A percentile compares a stretch with the other conserved stretches of the same genome.
These are phyloP conservation scores for Asparagopsis taxiformis DNA, from an alignment of 31 red algal species.

Conservation along the genomic window DNA sequence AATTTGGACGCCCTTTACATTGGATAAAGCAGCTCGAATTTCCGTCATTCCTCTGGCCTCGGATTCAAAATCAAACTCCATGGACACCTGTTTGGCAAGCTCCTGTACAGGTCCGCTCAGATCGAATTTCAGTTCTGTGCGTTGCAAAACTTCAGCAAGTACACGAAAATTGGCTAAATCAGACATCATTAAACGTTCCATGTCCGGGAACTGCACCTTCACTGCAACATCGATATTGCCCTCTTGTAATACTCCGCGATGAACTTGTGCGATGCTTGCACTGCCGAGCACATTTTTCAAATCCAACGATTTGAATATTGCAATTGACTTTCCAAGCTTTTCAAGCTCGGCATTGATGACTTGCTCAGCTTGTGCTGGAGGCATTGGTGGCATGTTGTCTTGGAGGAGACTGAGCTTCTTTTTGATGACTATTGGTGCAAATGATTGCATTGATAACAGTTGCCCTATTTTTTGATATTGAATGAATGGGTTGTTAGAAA, in stretches of 20 bases:
- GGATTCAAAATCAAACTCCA: slow-evolving; percentile 90
- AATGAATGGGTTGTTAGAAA: neutral
- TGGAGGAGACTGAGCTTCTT: slow-evolving; percentile 52
- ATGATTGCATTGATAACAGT: slow-evolving; percentile 57
- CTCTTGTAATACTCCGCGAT: slow-evolving; percentile 37
- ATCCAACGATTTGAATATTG: slow-evolving; percentile 62
- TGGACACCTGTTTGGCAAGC: slow-evolving; percentile 56
- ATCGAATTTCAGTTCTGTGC: slow-evolving; percentile 89
- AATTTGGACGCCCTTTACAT: slow-evolving; percentile 26
- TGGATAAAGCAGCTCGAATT: slow-evolving; percentile 42
- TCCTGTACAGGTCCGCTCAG: slow-evolving; percentile 75
- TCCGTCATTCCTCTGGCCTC: slow-evolving; percentile 76
- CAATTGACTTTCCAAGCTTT: slow-evolving; percentile 24
- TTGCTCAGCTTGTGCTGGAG: neutral
- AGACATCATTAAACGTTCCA: slow-evolving; percentile 68
- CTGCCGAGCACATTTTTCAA: slow-evolving; percentile 54
- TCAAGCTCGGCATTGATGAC: slow-evolving; percentile 38
- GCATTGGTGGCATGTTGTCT: slow-evolving; percentile 70
- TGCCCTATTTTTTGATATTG: slow-evolving; percentile 29
- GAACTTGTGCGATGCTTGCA: slow-evolving; percentile 89
- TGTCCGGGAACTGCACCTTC: slow-evolving; percentile 85
- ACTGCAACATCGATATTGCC: slow-evolving; percentile 66
- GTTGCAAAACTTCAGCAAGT: slow-evolving; percentile 79
- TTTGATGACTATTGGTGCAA: slow-evolving; percentile 47
- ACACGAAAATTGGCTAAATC: slow-evolving; percentile 84